Conservation (phyloP, 2,329 filamentous ascomycete species). For the Neoarthrinium moseri region DNA sequence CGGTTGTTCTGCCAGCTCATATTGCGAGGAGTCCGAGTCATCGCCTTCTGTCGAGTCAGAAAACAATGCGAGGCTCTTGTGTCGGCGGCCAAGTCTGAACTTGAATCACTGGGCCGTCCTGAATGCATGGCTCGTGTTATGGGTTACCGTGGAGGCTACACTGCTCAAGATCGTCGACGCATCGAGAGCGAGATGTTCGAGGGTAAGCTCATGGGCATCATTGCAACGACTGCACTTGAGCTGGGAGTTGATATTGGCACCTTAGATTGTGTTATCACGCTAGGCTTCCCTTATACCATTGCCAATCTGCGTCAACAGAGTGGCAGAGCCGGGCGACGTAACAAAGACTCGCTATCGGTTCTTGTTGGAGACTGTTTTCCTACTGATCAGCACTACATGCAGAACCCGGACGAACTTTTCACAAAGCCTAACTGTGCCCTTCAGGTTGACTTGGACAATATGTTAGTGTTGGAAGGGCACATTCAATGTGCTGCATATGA, state of each 20-base stretch:
- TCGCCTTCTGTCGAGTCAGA: constrained; percentile 87
- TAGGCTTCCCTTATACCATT: constrained; percentile 94
- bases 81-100: constrained; percentile 74
- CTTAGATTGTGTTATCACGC: constrained; percentile 88
- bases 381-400: constrained; percentile 96
- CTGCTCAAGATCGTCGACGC: constrained; percentile 79
- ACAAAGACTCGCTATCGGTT: constrained; percentile 89
- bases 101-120: constrained; percentile 67
- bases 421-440: constrained; percentile 86
- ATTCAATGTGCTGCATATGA: constrained; percentile 94
- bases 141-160: constrained; percentile 95
- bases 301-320: constrained; percentile 94
- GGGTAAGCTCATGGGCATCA: constrained; percentile 86
- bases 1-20: constrained; percentile 88
- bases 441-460: constrained; percentile 87
- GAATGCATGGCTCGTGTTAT: constrained; percentile 82
- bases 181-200: constrained; percentile 98
- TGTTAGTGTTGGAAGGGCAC: constrained; percentile 89
- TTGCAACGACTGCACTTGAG: constrained; percentile 91
- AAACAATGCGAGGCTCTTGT: constrained; percentile 87
- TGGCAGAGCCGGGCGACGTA: constrained; percentile 85
- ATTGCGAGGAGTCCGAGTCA: constrained; percentile 82
- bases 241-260: constrained; percentile 94
- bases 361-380: constrained; percentile 87
- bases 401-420: constrained; percentile 90